Evolutionary conservation across 768 basidiomycete genomes (phyloP).

Genomic region (Pleurotus giganteus): DNA sequence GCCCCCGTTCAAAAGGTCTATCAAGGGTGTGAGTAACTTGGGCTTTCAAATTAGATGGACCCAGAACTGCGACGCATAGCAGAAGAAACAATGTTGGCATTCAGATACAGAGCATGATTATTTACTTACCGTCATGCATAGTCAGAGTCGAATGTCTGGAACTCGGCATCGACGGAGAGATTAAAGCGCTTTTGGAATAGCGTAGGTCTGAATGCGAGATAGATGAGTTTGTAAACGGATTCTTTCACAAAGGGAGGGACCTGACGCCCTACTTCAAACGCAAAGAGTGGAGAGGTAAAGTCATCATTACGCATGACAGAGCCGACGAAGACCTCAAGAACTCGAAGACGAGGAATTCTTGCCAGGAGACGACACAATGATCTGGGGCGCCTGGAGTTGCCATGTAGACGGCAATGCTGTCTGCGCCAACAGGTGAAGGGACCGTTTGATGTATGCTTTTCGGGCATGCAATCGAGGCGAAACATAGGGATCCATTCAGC

Average conservation of each 20-base stretch:
- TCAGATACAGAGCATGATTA: no score
- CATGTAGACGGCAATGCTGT: background rate
- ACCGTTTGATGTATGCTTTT: background rate
- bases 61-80: no score
- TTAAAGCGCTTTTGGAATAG: background rate
- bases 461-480: conserved; percentile 6
- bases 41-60: no score
- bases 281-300: background rate
- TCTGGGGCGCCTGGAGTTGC: background rate
- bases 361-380: no score
- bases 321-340: no score
- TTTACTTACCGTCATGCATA: no score
- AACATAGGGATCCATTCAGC: background rate
- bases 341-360: no score
- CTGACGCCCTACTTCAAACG: background rate
- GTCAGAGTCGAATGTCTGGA: background rate
- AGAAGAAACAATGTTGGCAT: no score
- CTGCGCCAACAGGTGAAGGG: background rate
- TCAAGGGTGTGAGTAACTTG: no score
- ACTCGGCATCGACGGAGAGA: background rate
- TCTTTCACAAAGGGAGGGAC: background rate
- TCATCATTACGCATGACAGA: no score
- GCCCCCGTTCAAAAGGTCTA: no score
- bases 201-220: background rate
- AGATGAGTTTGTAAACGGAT: background rate